phyloP scores from a whole-genome alignment of 257 asterid genomes.

The Salvia hispanica region DNA sequence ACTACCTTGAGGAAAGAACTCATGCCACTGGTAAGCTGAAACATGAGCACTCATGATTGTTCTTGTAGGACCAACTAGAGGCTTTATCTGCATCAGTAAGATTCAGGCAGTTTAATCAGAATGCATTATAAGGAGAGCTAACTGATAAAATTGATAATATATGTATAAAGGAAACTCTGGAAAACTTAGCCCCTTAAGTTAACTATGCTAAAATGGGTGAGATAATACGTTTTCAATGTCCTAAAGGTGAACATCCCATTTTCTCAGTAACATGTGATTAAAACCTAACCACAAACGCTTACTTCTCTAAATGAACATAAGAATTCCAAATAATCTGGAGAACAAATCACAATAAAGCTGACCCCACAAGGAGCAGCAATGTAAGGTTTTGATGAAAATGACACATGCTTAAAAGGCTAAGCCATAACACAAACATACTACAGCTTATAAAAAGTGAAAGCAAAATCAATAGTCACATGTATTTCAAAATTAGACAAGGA shows the following conservation, averaged over 20 bases:
- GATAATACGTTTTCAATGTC: not conserved
- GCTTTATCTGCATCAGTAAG: constrained; percentile 68
- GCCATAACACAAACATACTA: constrained; percentile 5
- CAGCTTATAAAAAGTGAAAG: constrained; percentile 3
- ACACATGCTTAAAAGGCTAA: not conserved
- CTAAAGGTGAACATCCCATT: not conserved
- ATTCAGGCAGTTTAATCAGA: constrained; percentile 23
- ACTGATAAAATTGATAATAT: too few species aligned
- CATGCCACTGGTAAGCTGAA: constrained; percentile 82
- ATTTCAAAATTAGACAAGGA: not conserved
- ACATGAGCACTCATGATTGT: constrained; percentile 75
- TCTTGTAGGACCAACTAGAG: constrained; percentile 81
- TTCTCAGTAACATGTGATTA: not conserved
- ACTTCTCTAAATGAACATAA: not conserved
- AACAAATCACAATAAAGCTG: too few species aligned
- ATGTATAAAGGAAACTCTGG: too few species aligned
- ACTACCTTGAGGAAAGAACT: constrained; percentile 92
- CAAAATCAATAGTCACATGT: constrained; percentile 27
- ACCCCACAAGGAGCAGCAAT: too few species aligned
- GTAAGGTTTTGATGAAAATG: too few species aligned
- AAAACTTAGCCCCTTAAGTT: too few species aligned
- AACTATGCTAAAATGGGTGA: not conserved
- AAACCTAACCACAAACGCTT: not conserved
- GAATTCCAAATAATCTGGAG: not conserved
- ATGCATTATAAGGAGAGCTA: constrained; percentile 2